phyloP scores from a whole-genome alignment of 2,329 filamentous ascomycete genomes.

The Nigrospora oryzae region DNA sequence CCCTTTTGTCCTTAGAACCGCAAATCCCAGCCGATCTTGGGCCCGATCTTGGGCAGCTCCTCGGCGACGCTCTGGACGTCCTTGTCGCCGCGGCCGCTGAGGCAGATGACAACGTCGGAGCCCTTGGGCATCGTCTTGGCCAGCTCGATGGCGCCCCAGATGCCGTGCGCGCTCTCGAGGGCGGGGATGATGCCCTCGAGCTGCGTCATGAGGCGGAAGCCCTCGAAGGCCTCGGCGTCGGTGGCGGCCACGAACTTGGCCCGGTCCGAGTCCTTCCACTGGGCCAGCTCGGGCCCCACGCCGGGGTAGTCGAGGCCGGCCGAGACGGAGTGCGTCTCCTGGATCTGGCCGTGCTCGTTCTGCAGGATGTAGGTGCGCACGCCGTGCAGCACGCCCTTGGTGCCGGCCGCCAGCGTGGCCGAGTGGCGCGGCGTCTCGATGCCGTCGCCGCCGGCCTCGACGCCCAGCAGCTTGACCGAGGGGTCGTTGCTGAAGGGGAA shows the following conservation, averaged over 20 bases:
- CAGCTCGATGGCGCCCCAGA: constrained; percentile 81
- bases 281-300: constrained; percentile 84
- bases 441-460: constrained; percentile 92
- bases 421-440: constrained; percentile 78
- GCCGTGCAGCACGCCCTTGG: constrained; percentile 89
- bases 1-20: constrained; percentile 38
- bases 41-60: constrained; percentile 79
- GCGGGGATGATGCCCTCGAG: constrained; percentile 96
- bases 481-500: constrained; percentile 86
- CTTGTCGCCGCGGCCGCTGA: constrained; percentile 93
- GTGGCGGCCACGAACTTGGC: constrained; percentile 88
- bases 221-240: constrained; percentile 80
- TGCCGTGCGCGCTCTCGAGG: constrained; percentile 85
- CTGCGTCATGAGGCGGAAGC: constrained; percentile 77
- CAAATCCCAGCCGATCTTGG: constrained; percentile 72
- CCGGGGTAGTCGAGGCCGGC: constrained; percentile 96
- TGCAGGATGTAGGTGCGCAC: constrained; percentile 95
- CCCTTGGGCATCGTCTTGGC: constrained; percentile 88
- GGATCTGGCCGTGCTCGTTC: constrained; percentile 85
- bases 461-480: constrained; percentile 80
- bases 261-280: constrained; percentile 85
- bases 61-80: constrained; percentile 98
- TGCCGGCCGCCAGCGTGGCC: constrained; percentile 78
- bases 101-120: constrained; percentile 85
- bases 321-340: constrained; percentile 91